Conservation (phyloP, 768 basidiomycete species). For the Leccinellum luteum region DNA sequence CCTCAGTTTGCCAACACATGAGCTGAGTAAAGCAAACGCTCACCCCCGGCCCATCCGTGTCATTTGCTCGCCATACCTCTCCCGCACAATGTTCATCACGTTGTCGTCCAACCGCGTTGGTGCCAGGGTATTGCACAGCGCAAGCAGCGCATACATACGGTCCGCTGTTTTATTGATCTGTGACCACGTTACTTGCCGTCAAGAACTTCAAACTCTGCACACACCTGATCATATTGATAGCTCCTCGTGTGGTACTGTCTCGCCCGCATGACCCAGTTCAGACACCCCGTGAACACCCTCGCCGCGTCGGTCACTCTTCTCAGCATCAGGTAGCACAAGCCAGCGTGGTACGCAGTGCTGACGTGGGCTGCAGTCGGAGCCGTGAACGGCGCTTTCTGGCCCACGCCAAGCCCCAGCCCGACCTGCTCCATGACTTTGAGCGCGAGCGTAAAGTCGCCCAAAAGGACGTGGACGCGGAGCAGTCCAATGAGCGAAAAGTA, state of each 20-base stretch:
- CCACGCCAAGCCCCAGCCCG: constrained; percentile 87
- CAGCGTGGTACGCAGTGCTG: constrained; percentile 91
- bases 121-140: constrained; percentile 89
- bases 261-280: constrained; percentile 96
- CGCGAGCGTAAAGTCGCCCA: constrained; percentile 94
- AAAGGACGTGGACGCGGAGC: constrained; percentile 90
- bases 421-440: constrained; percentile 94
- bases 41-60: constrained; percentile 81
- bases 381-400: constrained; percentile 90
- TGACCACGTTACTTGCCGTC: background rate
- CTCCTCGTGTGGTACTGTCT: constrained; percentile 95
- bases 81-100: constrained; percentile 89
- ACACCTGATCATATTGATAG: constrained; percentile 93
- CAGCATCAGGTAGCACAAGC: constrained; percentile 95
- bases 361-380: constrained; percentile 97
- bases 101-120: constrained; percentile 93
- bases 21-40: constrained; percentile 32
- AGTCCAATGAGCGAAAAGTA: too few relatives aligned
- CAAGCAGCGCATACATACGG: constrained; percentile 95
- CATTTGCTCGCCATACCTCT: constrained; percentile 91
- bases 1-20: background rate
- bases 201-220: constrained; percentile 3
- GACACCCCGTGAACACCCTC: constrained; percentile 85
- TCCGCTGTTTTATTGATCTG: constrained; percentile 98
- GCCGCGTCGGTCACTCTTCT: constrained; percentile 94